phyloP scores from a whole-genome alignment of 1,139 yeast genomes.

The Hanseniaspora uvarum region DNA sequence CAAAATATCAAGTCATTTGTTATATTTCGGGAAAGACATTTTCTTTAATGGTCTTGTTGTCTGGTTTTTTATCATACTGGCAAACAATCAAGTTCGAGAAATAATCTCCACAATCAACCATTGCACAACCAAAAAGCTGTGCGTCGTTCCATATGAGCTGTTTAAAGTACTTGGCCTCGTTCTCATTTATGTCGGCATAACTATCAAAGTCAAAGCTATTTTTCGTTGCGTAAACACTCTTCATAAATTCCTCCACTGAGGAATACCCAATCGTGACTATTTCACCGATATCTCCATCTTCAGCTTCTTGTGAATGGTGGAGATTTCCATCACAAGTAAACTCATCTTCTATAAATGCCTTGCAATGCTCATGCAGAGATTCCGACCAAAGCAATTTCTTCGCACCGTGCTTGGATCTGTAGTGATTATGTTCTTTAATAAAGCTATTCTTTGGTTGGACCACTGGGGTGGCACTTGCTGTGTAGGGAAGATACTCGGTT shows the following conservation, averaged over 20 bases:
- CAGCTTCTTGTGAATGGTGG: constrained; percentile 36
- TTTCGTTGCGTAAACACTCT: constrained; percentile 47
- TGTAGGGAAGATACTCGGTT: constrained; percentile 23
- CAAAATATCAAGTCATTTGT: too few relatives aligned
- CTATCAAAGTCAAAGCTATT: constrained; percentile 34
- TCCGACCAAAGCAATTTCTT: constrained; percentile 38
- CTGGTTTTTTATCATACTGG: constrained; percentile 32
- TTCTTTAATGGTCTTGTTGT: background rate
- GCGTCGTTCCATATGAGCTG: constrained; percentile 44
- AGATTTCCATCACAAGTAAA: constrained; percentile 43
- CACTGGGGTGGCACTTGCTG: constrained; percentile 26
- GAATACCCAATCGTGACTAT: constrained; percentile 46
- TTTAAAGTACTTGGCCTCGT: constrained; percentile 32
- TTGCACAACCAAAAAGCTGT: constrained; percentile 41
- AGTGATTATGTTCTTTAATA: constrained; percentile 38
- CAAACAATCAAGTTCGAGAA: constrained; percentile 48
- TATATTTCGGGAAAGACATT: constrained; percentile 3
- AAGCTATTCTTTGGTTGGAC: constrained; percentile 18
- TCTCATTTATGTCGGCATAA: constrained; percentile 38
- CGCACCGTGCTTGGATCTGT: constrained; percentile 42
- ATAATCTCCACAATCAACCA: constrained; percentile 39
- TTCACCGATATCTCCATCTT: constrained; percentile 36
- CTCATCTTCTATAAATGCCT: constrained; percentile 37
- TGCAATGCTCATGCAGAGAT: constrained; percentile 32
- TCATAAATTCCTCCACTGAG: constrained; percentile 38